Evolutionary conservation across 2,329 filamentous ascomycete genomes (phyloP).

Genomic region (Hymenoscyphus scutula): DNA sequence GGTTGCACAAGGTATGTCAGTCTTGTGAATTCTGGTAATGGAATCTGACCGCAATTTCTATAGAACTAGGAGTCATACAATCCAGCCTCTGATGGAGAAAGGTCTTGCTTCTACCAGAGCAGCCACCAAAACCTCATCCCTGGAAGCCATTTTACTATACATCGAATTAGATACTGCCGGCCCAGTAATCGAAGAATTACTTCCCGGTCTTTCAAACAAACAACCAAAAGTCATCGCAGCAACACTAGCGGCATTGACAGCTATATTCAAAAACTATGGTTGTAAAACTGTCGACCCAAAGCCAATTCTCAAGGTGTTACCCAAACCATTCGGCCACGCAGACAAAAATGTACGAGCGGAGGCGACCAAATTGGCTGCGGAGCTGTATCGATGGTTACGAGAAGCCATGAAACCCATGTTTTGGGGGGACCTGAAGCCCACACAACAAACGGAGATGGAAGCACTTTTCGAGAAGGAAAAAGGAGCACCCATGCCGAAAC

Average conservation of each 20-base stretch:
- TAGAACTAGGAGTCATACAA: conserved; percentile 71
- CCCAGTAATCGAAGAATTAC: conserved; percentile 84
- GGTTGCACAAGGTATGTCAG: conserved; percentile 63
- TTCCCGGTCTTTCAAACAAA: conserved; percentile 81
- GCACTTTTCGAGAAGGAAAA: conserved; percentile 93
- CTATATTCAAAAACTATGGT: conserved; percentile 90
- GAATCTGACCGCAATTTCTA: conserved; percentile 18
- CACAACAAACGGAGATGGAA: conserved; percentile 91
- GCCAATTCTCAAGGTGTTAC: conserved; percentile 79
- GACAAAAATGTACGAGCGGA: conserved; percentile 98
- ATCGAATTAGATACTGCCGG: conserved; percentile 85
- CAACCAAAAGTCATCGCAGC: conserved; percentile 84
- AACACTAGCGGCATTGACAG: conserved; percentile 71
- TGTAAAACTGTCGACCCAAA: conserved; percentile 94
- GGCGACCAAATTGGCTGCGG: conserved; percentile 85
- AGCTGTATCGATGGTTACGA: conserved; percentile 94
- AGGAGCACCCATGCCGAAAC: conserved; percentile 80
- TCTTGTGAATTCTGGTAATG: background rate
- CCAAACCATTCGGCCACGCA: conserved; percentile 90
- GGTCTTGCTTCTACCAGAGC: conserved; percentile 83
- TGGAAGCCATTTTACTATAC: conserved; percentile 84
- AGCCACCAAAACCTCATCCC: conserved; percentile 79
- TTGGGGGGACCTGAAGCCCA: conserved; percentile 91
- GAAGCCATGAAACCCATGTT: conserved; percentile 99
- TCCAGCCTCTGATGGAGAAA: conserved; percentile 84